Evolutionary conservation across 805 yeast species (phyloP).

Genomic region (Priceomyces fermenticarens): DNA sequence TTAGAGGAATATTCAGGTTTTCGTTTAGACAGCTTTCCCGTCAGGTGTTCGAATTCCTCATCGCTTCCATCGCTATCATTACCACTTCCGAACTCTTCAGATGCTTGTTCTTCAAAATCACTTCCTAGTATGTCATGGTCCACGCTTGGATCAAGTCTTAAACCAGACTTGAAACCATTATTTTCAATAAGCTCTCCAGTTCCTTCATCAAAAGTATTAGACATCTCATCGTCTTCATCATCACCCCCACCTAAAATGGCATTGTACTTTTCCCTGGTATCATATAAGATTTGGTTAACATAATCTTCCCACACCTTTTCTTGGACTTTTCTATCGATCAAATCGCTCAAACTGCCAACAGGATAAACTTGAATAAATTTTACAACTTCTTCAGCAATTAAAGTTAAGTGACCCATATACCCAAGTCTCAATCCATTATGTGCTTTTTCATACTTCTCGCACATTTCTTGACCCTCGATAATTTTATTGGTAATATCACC

Average conservation of each 20-base stretch:
- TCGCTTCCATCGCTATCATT: slow-evolving; percentile 15
- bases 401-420: slow-evolving; percentile 92
- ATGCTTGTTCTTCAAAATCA: slow-evolving; percentile 27
- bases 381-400: slow-evolving; percentile 94
- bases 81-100: not conserved
- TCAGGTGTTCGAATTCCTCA: slow-evolving; percentile 14
- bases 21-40: slow-evolving; percentile 15
- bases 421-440: slow-evolving; percentile 68
- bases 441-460: slow-evolving; percentile 55
- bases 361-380: slow-evolving; percentile 62
- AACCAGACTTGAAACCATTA: slow-evolving; percentile 21
- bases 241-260: slow-evolving; percentile 86
- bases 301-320: slow-evolving; percentile 71
- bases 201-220: slow-evolving; percentile 34
- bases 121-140: slow-evolving; percentile 28
- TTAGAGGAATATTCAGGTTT: not conserved
- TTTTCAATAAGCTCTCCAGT: slow-evolving; percentile 38
- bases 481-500: slow-evolving; percentile 42
- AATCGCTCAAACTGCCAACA: slow-evolving; percentile 31
- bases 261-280: slow-evolving; percentile 90
- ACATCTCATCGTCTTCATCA: slow-evolving; percentile 31
- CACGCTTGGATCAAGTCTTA: slow-evolving; percentile 26
- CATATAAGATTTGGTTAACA: slow-evolving; percentile 77
- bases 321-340: slow-evolving; percentile 36
- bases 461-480: slow-evolving; percentile 53